Conservation (phyloP, 208 protist genomes). For the Acanthamoeba sp. region DNA sequence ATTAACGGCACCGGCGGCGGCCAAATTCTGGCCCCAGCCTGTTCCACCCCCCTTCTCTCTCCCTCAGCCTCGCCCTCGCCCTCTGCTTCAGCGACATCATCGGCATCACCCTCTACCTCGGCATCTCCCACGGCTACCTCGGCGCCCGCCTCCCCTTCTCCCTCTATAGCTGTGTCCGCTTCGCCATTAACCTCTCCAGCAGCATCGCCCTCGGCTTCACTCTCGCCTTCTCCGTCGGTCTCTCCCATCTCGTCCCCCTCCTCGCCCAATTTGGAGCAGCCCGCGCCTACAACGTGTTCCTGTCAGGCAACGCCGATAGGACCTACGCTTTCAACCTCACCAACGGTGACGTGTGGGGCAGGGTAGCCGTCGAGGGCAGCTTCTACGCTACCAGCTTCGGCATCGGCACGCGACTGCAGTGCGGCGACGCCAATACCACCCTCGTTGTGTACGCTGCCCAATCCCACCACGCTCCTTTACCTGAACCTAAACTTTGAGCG, state of each 20-base stretch:
- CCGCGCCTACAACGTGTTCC: not conserved
- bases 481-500: too few relatives aligned
- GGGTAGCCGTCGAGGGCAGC: conserved; percentile 19
- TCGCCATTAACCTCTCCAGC: too few relatives aligned
- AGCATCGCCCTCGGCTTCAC: not conserved
- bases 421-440: not conserved
- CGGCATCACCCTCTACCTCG: not conserved
- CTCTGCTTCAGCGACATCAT: not conserved
- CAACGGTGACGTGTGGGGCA: conserved; percentile 45
- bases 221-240: not conserved
- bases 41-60: too few relatives aligned
- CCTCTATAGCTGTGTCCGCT: not conserved
- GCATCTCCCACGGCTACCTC: not conserved
- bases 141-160: not conserved
- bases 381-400: not conserved
- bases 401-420: not conserved
- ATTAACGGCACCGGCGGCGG: not conserved
- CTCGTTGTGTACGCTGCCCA: not conserved
- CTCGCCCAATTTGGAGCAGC: not conserved
- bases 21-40: too few relatives aligned
- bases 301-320: not conserved
- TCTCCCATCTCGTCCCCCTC: not conserved
- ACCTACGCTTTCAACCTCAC: not conserved
- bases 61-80: too few relatives aligned
- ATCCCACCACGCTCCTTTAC: too few relatives aligned